A percentile compares a stretch with the other conserved stretches of the same genome.
Evolutionary conservation across 805 yeast genomes (phyloP).

Genomic region (Teunomyces tritomae): DNA sequence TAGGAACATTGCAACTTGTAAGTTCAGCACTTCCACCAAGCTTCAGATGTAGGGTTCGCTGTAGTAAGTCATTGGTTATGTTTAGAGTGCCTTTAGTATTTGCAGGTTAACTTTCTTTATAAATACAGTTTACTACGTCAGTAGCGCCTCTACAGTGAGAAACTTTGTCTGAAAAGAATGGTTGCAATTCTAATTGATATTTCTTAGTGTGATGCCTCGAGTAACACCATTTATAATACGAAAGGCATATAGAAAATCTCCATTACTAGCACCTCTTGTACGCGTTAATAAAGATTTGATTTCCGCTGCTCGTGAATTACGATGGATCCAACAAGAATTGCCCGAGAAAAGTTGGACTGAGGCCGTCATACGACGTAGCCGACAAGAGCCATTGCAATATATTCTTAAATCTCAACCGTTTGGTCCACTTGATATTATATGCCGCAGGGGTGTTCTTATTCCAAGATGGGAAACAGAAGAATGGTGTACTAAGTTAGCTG

Average conservation of each 20-base stretch:
- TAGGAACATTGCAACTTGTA: background rate
- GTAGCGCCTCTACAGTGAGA: no score
- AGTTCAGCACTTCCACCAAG: no score
- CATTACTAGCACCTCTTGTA: slow-evolving; percentile 32
- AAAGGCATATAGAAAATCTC: slow-evolving; percentile 24
- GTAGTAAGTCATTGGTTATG: no score
- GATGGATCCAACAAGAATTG: slow-evolving; percentile 63
- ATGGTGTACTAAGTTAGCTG: slow-evolving; percentile 57
- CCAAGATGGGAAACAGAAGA: slow-evolving; percentile 97
- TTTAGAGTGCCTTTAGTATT: no score
- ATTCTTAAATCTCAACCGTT: slow-evolving; percentile 86
- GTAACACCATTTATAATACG: slow-evolving; percentile 26
- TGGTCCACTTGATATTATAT: slow-evolving; percentile 59
- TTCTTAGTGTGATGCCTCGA: slow-evolving; percentile 25
- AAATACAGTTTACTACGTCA: no score
- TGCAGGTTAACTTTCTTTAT: no score
- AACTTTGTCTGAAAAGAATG: background rate
- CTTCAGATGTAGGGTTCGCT: no score
- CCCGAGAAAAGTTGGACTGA: slow-evolving; percentile 42
- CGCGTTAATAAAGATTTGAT: slow-evolving; percentile 27
- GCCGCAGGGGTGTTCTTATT: slow-evolving; percentile 68
- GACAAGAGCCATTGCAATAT: slow-evolving; percentile 75
- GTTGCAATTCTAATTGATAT: background rate
- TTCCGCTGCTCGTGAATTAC: slow-evolving; percentile 54
- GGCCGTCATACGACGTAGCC: slow-evolving; percentile 56